Conservation (phyloP, 306 rosid genomes). For the Casuarina glauca region DNA sequence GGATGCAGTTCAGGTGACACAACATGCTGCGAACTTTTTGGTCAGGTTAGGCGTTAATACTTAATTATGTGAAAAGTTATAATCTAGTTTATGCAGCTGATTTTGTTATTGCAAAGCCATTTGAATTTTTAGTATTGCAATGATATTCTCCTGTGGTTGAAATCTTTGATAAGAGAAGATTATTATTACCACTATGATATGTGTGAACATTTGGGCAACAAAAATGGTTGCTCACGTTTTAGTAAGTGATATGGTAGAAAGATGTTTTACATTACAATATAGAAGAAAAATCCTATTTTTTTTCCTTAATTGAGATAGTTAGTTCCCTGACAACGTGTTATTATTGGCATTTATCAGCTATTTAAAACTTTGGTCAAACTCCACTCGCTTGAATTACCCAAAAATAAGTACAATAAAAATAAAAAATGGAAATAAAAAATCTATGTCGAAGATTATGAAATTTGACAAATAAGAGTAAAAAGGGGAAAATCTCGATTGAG, state of each 20-base stretch:
- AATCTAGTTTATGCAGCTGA: not conserved
- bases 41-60: constrained; percentile 66
- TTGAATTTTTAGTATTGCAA: not conserved
- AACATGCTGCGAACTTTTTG: constrained; percentile 63
- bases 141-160: not conserved
- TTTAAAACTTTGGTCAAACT: not conserved
- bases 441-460: not conserved
- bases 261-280: not conserved
- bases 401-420: no score
- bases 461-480: no score
- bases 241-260: not conserved
- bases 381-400: no score
- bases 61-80: constrained; percentile 1
- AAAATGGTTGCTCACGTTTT: not conserved
- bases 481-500: no score
- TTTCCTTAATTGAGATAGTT: not conserved
- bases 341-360: not conserved
- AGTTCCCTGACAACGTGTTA: not conserved
- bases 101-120: not conserved
- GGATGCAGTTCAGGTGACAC: constrained; percentile 81
- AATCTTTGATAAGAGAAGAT: not conserved
- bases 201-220: not conserved
- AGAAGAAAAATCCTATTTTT: not conserved
- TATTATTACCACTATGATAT: not conserved
- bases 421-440: not conserved